Base-by-base conservation (phyloP, 139 green algal genomes). In the Asterochloris erici region DNA sequence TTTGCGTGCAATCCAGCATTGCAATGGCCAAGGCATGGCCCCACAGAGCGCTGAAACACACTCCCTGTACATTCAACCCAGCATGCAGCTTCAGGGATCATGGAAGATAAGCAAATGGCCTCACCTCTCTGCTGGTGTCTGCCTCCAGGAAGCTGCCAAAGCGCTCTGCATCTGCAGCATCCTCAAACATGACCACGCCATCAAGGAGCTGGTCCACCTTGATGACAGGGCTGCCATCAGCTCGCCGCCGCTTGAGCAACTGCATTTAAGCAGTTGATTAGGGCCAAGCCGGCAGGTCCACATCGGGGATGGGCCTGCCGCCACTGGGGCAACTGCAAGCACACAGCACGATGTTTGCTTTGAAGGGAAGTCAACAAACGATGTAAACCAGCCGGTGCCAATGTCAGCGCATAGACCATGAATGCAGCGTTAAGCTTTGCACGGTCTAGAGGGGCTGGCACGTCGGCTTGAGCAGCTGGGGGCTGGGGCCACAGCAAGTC, bases 131-230 rank as follows among this genome's bases (percentile, higher is more conserved):
- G 27, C 79, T 76, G 14, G 77, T 86, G 0, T 91, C 88, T 12
- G 87, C 86, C 81, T 94, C 91, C 78, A 95, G 66, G 71, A 84
- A 75, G 63, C 85, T 84, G 24, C 85, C 90, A 66, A 87, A 95
- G 17, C 82, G 81, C 73, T 91, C 88, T 14, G 91, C 91, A 28
- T 88, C 88, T 12, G 77, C 87, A 61, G 83, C 85, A 10, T 76
- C 47, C 84, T 92, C 89, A 86, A 95, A 95, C 13, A 86, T 73
- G 28, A 95, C 86, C 38, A 95, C 82, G 11, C 91, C 92, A 81
- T 95, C 92, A 28, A 64, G 68, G 66, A 95, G 79, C 61, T 89
- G 64, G 15, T 79, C 80, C 75, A 91, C 88, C 9, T 77, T 38
- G 54, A 92, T 90, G 4, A 88, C 14, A 11, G 77, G 38, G 13